Conservation (phyloP, 1,284 basidiomycete species). For the Naganishia albida region DNA sequence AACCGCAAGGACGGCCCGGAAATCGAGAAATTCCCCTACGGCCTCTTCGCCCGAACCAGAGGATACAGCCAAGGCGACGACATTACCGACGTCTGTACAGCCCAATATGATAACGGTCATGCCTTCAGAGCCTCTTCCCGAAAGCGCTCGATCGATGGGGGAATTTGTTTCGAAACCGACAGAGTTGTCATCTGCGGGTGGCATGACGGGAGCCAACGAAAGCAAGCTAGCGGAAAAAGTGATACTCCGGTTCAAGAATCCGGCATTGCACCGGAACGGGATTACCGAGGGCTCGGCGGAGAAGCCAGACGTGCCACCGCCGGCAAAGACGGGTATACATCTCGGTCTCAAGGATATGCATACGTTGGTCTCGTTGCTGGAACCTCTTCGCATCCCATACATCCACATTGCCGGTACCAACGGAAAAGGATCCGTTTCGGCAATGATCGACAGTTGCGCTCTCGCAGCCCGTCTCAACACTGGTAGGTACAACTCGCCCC, state of each 20-base stretch:
- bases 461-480: conserved; percentile 62
- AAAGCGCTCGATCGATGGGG: background rate
- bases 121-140: background rate
- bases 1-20: background rate
- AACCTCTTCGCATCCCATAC: conserved; percentile 73
- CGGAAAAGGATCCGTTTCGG: conserved; percentile 92
- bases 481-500: conserved; percentile 90
- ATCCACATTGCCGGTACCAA: conserved; percentile 95
- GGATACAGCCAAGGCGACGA: background rate
- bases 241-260: conserved; percentile 24
- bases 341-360: conserved; percentile 73
- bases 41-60: background rate
- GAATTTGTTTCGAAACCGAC: background rate
- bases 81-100: background rate
- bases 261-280: conserved; percentile 3
- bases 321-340: conserved; percentile 60
- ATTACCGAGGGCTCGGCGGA: background rate
- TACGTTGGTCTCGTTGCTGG: conserved; percentile 63
- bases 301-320: background rate
- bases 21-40: background rate
- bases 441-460: conserved; percentile 77
- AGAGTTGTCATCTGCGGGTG: background rate
- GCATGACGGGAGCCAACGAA: background rate
- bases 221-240: background rate
- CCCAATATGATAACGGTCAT: too few relatives aligned